Evolutionary conservation across 1,139 yeast genomes (phyloP).

Genomic region (Eremothecium coryli): DNA sequence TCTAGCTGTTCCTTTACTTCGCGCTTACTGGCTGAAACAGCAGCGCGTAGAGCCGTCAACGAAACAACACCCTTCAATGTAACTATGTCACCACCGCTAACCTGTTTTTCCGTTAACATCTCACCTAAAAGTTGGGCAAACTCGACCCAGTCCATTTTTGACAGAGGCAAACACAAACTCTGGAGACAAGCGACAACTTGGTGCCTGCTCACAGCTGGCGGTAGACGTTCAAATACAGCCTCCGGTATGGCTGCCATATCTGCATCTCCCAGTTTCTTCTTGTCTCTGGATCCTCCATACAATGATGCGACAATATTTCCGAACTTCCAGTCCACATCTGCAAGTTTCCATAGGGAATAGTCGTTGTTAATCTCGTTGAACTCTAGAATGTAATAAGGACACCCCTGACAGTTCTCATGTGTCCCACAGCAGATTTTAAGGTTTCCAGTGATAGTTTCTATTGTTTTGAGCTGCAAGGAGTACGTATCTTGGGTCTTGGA

Average conservation of each 20-base stretch:
- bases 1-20: conserved; percentile 10
- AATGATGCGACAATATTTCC: conserved; percentile 17
- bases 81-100: background rate
- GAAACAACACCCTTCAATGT: conserved; percentile 3
- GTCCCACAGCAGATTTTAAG: conserved; percentile 19
- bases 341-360: conserved; percentile 21
- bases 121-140: background rate
- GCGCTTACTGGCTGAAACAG: conserved; percentile 15
- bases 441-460: conserved; percentile 26
- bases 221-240: background rate
- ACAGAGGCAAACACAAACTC: background rate
- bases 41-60: conserved; percentile 13
- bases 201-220: background rate
- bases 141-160: conserved; percentile 1
- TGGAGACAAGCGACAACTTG: background rate
- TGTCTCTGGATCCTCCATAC: conserved; percentile 8
- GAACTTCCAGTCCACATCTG: conserved; percentile 22
- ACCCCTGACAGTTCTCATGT: conserved; percentile 11
- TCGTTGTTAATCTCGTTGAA: conserved; percentile 17
- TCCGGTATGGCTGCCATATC: background rate
- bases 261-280: background rate
- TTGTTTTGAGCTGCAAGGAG: conserved; percentile 18
- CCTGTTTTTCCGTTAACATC: conserved; percentile 1
- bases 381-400: conserved; percentile 23
- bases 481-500: conserved; percentile 20